Conservation (phyloP, 2,329 filamentous ascomycete species). For the Orbilia brochopaga region DNA sequence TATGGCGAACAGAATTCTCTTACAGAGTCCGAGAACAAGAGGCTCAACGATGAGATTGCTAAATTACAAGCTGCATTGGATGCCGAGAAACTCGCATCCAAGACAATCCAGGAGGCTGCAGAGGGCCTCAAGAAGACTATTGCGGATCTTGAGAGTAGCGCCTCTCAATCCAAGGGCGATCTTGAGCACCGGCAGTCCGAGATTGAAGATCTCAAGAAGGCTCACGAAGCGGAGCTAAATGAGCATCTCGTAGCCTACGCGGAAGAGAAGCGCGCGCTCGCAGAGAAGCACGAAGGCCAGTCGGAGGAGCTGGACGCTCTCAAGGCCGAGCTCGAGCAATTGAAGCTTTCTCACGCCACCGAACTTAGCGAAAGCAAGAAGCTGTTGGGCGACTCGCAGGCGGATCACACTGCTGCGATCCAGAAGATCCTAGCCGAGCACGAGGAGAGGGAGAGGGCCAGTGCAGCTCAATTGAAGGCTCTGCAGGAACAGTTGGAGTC, state of each 20-base stretch:
- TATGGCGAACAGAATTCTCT: conserved; percentile 19
- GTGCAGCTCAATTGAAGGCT: conserved; percentile 26
- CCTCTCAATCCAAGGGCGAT: conserved; percentile 45
- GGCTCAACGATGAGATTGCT: conserved; percentile 28
- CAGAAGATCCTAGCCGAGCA: conserved; percentile 34
- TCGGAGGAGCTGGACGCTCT: conserved; percentile 26
- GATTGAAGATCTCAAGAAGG: conserved; percentile 29
- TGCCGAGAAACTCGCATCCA: conserved; percentile 33
- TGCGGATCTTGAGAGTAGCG: conserved; percentile 29
- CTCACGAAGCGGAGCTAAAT: conserved; percentile 33
- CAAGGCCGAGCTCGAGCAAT: conserved; percentile 22
- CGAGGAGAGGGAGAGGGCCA: conserved; percentile 28
- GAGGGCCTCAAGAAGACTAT: conserved; percentile 30
- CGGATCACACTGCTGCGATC: conserved; percentile 23
- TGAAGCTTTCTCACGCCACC: conserved; percentile 24
- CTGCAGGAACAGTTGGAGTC: conserved; percentile 31
- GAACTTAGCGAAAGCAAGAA: conserved; percentile 17
- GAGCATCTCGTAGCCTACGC: conserved; percentile 37
- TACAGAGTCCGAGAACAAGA: conserved; percentile 24
- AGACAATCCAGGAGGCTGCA: conserved; percentile 21
- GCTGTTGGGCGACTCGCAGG: conserved; percentile 24
- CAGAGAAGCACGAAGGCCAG: conserved; percentile 32
- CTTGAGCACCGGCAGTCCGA: conserved; percentile 36
- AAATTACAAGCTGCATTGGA: conserved; percentile 30
- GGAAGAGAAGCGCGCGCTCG: conserved; percentile 37